Evolutionary conservation across 2,329 filamentous ascomycete genomes (phyloP), one percentile per base, ranked within the genome.

Genomic region (Botrytis pseudocinerea): DNA sequence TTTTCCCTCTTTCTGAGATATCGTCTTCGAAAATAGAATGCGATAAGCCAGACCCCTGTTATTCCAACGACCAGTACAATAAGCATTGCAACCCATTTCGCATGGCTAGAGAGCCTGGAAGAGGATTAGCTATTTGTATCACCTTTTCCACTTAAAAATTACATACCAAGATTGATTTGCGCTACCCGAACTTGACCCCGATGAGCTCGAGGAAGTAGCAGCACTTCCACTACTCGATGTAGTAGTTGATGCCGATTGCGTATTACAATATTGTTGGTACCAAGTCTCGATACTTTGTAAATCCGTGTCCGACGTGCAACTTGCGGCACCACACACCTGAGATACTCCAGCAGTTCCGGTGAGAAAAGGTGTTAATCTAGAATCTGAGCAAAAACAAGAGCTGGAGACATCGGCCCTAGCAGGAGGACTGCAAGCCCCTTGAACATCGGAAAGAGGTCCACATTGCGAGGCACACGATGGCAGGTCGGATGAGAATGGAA

Each of bases 11-110:
- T 92, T 76, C 89, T 89, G 76, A 93, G 85, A 82, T 95, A 92
- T 76, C 91, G 90, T 73, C 90, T 89, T 76, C 93, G 92, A 83
- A 93, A 89, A 81, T 92, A 88, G 79, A 90, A 89, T 57, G 91
- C 91, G 28, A 88, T 85, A 57, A 91, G 83, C 85, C 91, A 92
- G 78, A 93, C 87, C 73, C 85, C 85, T 22, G 86, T 83, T 75
- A 97, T 92, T 70, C 85, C 91, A 74, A 95, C 84, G 61, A 91
- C 86, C 42, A 97, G 86, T 75, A 95, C 84, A 76, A 94, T 90
- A 70, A 96, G 85, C 87, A 96, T 93, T 75, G 95, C 86, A 63
- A 97, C 88, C 93, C 93, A 97, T 84, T 90, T 87, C 85, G 89
- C 93, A 82, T 95, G 93, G 42, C 84, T 86, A 12, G 87, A 85